Conservation (phyloP, 108 stramenopile genomes). For the Skeletonema costatum region DNA sequence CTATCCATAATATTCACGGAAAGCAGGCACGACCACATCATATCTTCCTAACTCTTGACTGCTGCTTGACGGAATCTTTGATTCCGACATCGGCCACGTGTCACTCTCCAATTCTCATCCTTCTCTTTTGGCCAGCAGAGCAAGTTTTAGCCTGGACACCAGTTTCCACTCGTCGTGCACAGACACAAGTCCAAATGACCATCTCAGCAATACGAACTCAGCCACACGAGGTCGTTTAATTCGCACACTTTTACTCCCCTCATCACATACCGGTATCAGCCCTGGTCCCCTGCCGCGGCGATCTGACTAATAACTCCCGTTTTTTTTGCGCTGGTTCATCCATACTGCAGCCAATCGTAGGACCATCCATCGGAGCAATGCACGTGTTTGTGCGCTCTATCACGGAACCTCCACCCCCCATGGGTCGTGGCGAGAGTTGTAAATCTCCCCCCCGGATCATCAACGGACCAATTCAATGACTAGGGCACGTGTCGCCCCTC, state of each 20-base stretch:
- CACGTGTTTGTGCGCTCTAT: constrained; percentile 26
- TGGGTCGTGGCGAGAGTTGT: constrained; percentile 56
- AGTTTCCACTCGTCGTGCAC: constrained; percentile 58
- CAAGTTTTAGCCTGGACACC: constrained; percentile 11
- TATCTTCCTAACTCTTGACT: constrained; percentile 73
- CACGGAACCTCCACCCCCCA: constrained; percentile 87
- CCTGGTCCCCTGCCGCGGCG: constrained; percentile 48
- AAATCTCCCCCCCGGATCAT: constrained; percentile 49
- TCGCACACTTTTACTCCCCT: constrained; percentile 84
- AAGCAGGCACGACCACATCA: constrained; percentile 86
- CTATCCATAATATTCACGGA: constrained; percentile 66
- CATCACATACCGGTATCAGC: constrained; percentile 82
- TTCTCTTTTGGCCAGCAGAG: background rate
- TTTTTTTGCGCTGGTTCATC: constrained; percentile 49
- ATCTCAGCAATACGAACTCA: constrained; percentile 72
- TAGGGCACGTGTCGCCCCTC: constrained; percentile 88
- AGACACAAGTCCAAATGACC: constrained; percentile 90
- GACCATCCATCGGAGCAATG: constrained; percentile 68
- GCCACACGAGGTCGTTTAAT: constrained; percentile 87
- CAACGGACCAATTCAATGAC: constrained; percentile 69
- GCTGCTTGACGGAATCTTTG: constrained; percentile 30
- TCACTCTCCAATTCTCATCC: constrained; percentile 3
- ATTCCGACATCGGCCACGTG: constrained; percentile 27
- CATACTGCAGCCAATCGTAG: constrained; percentile 72
- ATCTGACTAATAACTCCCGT: constrained; percentile 65